Percentiles rank a stretch among this genome's conserved stretches.
These are phyloP conservation scores for Phytophthora fragariaefolia DNA, from an alignment of 352 stramenopile genomes.

Conservation along the genomic window DNA sequence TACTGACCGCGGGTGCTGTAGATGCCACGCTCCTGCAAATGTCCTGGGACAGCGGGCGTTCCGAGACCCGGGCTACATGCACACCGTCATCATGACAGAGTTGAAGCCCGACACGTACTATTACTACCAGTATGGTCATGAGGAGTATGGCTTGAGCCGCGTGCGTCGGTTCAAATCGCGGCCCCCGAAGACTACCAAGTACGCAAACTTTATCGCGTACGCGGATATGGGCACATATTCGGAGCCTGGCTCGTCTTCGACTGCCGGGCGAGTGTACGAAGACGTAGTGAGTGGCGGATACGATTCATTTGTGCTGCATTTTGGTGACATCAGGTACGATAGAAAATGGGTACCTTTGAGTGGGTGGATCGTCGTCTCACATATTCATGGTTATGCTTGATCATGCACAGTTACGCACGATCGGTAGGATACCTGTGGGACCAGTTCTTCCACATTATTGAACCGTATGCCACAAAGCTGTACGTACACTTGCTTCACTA, in stretches of 20 bases:
- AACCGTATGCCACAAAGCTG: slow-evolving; percentile 69
- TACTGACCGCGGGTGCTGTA: slow-evolving; percentile 22
- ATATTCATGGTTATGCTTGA: too few relatives aligned
- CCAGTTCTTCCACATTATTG: slow-evolving; percentile 77
- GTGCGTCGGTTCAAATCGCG: slow-evolving; percentile 50
- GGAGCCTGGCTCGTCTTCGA: slow-evolving; percentile 58
- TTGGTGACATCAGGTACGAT: slow-evolving; percentile 77
- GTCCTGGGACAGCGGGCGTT: slow-evolving; percentile 48
- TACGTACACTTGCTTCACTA: slow-evolving; percentile 28
- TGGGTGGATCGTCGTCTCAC: background rate
- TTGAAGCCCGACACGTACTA: slow-evolving; percentile 53
- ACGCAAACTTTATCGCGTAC: slow-evolving; percentile 67
- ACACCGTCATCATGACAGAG: slow-evolving; percentile 61
- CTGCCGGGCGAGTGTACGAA: slow-evolving; percentile 56
- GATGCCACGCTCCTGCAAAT: slow-evolving; percentile 66
- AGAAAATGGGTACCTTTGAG: too few relatives aligned
- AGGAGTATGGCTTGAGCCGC: slow-evolving; percentile 53
- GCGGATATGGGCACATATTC: slow-evolving; percentile 64
- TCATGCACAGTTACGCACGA: slow-evolving; percentile 60
- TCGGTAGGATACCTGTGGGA: slow-evolving; percentile 72
- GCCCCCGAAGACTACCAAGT: slow-evolving; percentile 35
- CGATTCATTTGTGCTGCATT: slow-evolving; percentile 78
- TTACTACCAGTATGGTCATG: slow-evolving; percentile 72
- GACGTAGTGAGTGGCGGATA: slow-evolving; percentile 64
- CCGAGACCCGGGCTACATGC: slow-evolving; percentile 68